Percentiles rank a stretch among this genome's conserved stretches.
Conservation (phyloP, 2,329 filamentous ascomycete genomes). For the Ascochyta fabae region DNA sequence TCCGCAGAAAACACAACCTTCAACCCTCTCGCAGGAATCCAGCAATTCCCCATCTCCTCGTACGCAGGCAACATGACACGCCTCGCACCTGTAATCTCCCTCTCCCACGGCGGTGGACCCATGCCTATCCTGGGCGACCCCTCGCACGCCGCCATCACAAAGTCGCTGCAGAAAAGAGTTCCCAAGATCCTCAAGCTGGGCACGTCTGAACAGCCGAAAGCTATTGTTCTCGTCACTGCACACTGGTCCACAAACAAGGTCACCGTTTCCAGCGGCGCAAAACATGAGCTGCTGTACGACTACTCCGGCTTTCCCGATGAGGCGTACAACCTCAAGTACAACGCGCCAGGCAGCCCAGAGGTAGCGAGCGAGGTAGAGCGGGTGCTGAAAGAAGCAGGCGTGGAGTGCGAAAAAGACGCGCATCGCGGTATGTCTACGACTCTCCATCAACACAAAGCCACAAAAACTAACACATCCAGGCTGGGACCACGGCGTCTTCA, state of each 20-base stretch:
- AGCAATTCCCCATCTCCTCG: slow-evolving; percentile 35
- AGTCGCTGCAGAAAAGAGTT: slow-evolving; percentile 60
- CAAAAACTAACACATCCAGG: slow-evolving; percentile 32
- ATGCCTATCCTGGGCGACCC: slow-evolving; percentile 66
- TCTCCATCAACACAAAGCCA: neutral
- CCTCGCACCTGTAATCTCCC: slow-evolving; percentile 47
- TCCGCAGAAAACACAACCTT: slow-evolving; percentile 30
- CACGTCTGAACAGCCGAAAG: slow-evolving; percentile 57
- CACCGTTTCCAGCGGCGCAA: slow-evolving; percentile 58
- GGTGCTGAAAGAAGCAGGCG: slow-evolving; percentile 56
- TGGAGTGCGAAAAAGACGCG: slow-evolving; percentile 45
- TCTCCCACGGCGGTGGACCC: slow-evolving; percentile 57
- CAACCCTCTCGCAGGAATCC: slow-evolving; percentile 34
- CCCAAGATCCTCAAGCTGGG: slow-evolving; percentile 63
- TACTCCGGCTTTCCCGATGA: slow-evolving; percentile 66
- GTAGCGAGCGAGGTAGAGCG: slow-evolving; percentile 58
- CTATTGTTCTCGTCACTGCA: slow-evolving; percentile 64
- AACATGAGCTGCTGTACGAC: slow-evolving; percentile 62
- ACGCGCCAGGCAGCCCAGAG: slow-evolving; percentile 62
- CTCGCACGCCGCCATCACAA: slow-evolving; percentile 57
- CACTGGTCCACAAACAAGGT: slow-evolving; percentile 62
- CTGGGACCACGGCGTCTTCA: slow-evolving; percentile 69
- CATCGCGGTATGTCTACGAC: slow-evolving; percentile 36
- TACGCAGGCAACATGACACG: slow-evolving; percentile 39
- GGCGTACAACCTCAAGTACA: slow-evolving; percentile 62